Base-by-base conservation (phyloP, 2,329 filamentous ascomycete genomes). In the Cercospora sp. region DNA sequence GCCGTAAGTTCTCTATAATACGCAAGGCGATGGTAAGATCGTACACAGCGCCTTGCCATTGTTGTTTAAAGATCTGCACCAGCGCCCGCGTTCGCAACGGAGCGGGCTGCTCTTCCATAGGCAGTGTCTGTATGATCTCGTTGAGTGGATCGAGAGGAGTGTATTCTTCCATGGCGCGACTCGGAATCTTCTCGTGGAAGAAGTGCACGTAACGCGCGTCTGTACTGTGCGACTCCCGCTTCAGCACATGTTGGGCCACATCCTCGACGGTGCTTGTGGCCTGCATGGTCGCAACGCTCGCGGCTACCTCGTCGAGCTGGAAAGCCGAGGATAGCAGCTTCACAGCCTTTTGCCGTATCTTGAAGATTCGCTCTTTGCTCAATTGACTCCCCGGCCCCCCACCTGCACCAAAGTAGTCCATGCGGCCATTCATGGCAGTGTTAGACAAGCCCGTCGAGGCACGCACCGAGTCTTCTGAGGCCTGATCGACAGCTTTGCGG, bases 191-290 rank as follows among this genome's bases (percentile, higher is more conserved):
- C 80, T 96, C 91, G 80, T 94, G 91, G 79, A 96, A 96, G 81
- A 94, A 95, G 77, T 95, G 91, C n/a, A 95, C 92, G 77, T 95
- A 95, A 78, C 90, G 91, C 30, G 91, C 92, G 75, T 95, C 91
- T 33, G 72, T 80, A 75, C 93, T 89, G 61, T 84, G 78, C n/a
- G 87, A 83, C 68, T 87, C 89, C 69, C 91, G 85, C 77, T 91
- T 88, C 69, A 95, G 80, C 33, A 96, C 92, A 69, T 90, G 82
- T 5, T 86, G 84, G 2, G 90, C 91, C 2, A 95, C 90, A 67
- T 92, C 90, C 73, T 95, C 91, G 12, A 96, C 81, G 0, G 90
- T 88, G 18, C 90, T 91, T 1, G 91, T 88, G 65, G 89, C 89
- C 80, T 94, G 91, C 91, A 94, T 95, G 0, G 89, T 92, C 36